Percentiles rank a stretch among this genome's conserved stretches.
phyloP scores from a whole-genome alignment of 1,284 basidiomycete genomes.

The Trametes hirsuta region DNA sequence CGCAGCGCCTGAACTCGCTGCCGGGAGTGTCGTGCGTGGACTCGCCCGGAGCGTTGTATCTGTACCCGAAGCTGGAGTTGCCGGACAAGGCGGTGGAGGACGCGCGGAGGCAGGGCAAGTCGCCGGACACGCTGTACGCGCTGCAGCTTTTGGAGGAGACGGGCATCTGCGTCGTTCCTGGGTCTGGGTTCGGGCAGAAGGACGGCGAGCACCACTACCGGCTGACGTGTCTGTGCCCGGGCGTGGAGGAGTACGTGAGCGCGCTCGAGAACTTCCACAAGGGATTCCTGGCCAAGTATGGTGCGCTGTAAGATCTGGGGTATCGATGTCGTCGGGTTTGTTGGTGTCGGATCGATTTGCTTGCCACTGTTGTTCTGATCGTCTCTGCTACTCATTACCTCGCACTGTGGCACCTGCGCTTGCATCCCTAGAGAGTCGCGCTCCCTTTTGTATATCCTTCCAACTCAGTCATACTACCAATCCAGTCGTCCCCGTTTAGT shows the following conservation, averaged over 20 bases:
- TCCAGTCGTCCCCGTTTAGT: too few relatives aligned
- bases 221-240: conserved; percentile 86
- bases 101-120: conserved; percentile 73
- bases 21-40: conserved; percentile 86
- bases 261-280: conserved; percentile 86
- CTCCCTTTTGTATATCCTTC: too few relatives aligned
- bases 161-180: conserved; percentile 92
- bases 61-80: conserved; percentile 80
- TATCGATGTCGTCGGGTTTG: not conserved
- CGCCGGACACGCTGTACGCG: conserved; percentile 88
- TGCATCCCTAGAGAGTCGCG: too few relatives aligned
- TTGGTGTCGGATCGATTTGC: not conserved
- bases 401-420: too few relatives aligned
- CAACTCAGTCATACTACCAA: too few relatives aligned
- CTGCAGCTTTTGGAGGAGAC: conserved; percentile 84
- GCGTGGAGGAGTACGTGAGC: conserved; percentile 87
- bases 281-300: conserved; percentile 76
- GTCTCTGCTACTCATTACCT: too few relatives aligned
- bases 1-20: conserved; percentile 73
- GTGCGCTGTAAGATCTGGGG: conserved; percentile 12
- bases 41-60: conserved; percentile 88
- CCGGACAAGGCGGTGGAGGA: conserved; percentile 73
- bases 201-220: conserved; percentile 88
- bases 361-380: too few relatives aligned
- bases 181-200: conserved; percentile 91